Base-by-base conservation (phyloP, 345 rosid species). In the Rhizophora apiculata region DNA sequence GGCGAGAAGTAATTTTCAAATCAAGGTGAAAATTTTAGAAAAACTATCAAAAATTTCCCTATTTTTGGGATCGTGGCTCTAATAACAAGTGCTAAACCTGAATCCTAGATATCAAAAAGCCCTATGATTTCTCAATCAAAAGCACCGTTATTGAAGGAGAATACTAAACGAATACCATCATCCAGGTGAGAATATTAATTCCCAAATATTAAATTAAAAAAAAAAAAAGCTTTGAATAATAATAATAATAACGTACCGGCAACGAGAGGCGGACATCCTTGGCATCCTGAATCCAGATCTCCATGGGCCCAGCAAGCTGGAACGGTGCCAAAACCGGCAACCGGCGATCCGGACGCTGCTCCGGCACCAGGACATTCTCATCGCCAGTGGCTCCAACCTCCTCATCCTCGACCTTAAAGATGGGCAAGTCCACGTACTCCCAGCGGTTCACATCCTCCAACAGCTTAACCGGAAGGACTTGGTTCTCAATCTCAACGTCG, bases 241-340 rank as follows among this genome's bases (percentile, higher is more conserved):
- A 32, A 34, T 32, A 32, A 34, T 7, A 34, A 34, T 34, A 8
- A 34, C 73, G 27, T 75, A 88, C 97, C 2, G 98, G 97, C 58
- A 94, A 78, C 0, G 95, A 89, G 60, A 94, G 67, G 15, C 98
- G 87, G 88, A 94, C 87, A 76, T 94, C 81, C 65, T 85, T 78
- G 27, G 97, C 99, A 71, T 95, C 97, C 74, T 88, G 97, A 69
- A 95, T 87, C 99, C 97, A 95, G 61, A 95, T 70, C 79, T 92
- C 97, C 93, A 95, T 88, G 4, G 98, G 98, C 22, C 97, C 98
- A 58, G 96, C 93, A 65, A 94, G 87, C 83, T 91, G 98, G 65
- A 94, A 94, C 10, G 97, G 97, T 66, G 93, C 91, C 64, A 94
- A 76, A 73, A 89, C 91, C 52, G 95, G 96, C 62, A 86, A 70